Evolutionary conservation across 257 asterid species (phyloP), one percentile per base, ranked within the genome.

Genomic region (Lavandula angustifolia): DNA sequence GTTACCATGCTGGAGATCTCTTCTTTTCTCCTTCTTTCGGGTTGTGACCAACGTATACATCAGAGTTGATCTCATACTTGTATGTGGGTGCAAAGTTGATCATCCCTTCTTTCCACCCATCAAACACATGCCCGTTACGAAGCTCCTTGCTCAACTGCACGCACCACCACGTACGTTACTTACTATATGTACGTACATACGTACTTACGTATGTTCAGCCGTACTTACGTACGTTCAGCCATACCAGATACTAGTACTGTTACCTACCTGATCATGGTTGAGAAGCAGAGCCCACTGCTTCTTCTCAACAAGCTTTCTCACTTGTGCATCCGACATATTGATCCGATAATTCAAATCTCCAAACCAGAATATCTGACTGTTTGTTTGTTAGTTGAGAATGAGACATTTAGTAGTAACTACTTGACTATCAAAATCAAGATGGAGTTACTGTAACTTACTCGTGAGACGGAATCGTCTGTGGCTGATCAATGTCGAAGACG

Each of bases 321-420:
- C 92, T 38, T 89, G 83, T 49, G 65, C 74, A 68, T 89, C 95
- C 37, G 54, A 43, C 87, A 92, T 69, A 76, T 75, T 87, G 75
- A 92, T 76, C 47, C 98, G 95, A 74, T 92, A 92, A 38, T 92
- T 92, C 80, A 92, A 74, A 72, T 92, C 98, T n/a, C 98, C 98
- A 57, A 92, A 87, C 96, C 98, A 92, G 83, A 92, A 92, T 83
- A 89, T 87, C 81, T 84, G 86, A 73, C 96, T 92, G 96, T 73
- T 68, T 54, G 75, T 49, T 38, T n/a, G 62, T 51, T 69, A n/a
- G n/a, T n/a, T n/a, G n/a, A n/a, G n/a, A n/a, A n/a, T n/a, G n/a
- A n/a, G n/a, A n/a, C n/a, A n/a, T n/a, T n/a, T n/a, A n/a, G n/a
- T n/a, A n/a, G n/a, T n/a, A n/a, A n/a, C n/a, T n/a, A n/a, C n/a